Evolutionary conservation across 352 stramenopile species (phyloP), one percentile per base, ranked within the genome.

Genomic region (Globisporangium spinosum): DNA sequence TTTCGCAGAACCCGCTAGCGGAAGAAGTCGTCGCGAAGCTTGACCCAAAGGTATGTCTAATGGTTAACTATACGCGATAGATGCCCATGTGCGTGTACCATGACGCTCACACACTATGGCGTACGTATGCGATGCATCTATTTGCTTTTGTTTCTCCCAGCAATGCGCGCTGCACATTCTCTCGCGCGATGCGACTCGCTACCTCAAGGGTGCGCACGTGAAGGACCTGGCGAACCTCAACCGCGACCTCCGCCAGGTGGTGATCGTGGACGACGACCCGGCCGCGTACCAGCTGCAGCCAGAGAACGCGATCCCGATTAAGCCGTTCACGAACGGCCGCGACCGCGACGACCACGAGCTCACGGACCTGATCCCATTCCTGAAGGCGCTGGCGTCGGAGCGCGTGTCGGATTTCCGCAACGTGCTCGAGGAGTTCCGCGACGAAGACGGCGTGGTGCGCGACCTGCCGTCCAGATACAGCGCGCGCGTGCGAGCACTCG

Each of bases 251-350:
- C 80, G 77, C 65, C 85, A 93, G 67, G 85, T 94, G 51, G 83
- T 96, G 62, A 83, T 96, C 67, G 59, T 96, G n/a, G 88, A 96
- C 66, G 83, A 94, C 63, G 83, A 96, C 55, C 83, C 88, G 34
- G 73, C 70, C 1, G 83, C 87, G 3, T 96, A 92, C 70, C 88
- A 96, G 59, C 68, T 96, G 43, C 87, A 96, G 70, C 85, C 85
- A 0, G 86, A 92, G 57, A 96, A 94, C 70, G 88, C 86, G 27
- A 93, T 96, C 67, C 84, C 85, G 10, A 72, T 96, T 58, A 79
- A 73, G 60, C 84, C 88, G 23, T 96, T 92, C 72, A 93, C 82
- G 20, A 77, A 94, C 62, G 88, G 85, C 67, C 82, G 83, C 45
- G 84, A 94, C 74, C 86, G 88, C 34, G 78, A 89, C 22, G 87